These are phyloP conservation scores for Nothopassalora personata DNA, from an alignment of 2,329 filamentous ascomycete species.

Conservation along the genomic window DNA sequence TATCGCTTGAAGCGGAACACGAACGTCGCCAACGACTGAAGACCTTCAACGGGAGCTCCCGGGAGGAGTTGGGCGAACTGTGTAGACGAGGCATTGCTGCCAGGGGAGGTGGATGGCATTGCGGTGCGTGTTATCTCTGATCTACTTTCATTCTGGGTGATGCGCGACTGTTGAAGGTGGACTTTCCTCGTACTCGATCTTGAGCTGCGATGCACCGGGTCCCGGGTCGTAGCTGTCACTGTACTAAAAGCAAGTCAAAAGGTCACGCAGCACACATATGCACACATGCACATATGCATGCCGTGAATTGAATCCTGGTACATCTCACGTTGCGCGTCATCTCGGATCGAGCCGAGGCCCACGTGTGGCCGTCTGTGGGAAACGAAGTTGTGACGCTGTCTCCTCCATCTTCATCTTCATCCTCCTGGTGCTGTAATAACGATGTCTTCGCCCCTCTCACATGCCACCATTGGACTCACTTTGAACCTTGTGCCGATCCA, in stretches of 20 bases:
- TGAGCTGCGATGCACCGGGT: not conserved
- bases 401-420: no score
- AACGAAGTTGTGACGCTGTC: no score
- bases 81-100: conserved; percentile 11
- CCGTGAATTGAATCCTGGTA: not conserved
- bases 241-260: not conserved
- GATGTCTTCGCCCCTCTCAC: no score
- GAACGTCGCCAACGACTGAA: conserved; percentile 70
- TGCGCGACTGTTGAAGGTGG: not conserved
- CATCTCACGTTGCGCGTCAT: not conserved
- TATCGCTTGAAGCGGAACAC: conserved; percentile 68
- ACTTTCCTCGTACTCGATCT: not conserved
- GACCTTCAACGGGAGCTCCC: conserved; percentile 69
- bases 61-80: conserved; percentile 56
- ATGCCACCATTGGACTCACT: no score
- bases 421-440: no score
- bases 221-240: not conserved
- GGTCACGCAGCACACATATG: not conserved
- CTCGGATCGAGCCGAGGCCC: not conserved
- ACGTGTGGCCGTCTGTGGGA: not conserved
- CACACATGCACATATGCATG: not conserved
- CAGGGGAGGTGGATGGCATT: conserved; percentile 31
- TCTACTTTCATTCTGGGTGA: not conserved
- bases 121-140: conserved; percentile 13
- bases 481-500: no score